Evolutionary conservation across 2,329 filamentous ascomycete genomes (phyloP), one percentile per base, ranked within the genome.

Genomic region (Clarireedia paspali): DNA sequence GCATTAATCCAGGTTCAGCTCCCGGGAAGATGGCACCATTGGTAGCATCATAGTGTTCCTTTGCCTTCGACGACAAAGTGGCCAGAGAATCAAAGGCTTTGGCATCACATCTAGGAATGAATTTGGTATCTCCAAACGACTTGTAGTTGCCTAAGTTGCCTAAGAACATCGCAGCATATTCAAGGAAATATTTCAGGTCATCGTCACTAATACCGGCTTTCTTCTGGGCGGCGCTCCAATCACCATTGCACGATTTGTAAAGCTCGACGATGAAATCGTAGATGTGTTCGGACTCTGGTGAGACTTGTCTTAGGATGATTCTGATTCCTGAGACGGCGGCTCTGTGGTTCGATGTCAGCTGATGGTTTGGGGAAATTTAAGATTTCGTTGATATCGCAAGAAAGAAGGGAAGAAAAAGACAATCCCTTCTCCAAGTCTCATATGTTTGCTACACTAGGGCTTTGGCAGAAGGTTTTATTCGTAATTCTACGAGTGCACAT

Each of bases 101-200:
- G 62, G 84, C 79, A 6, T 78, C 75, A 66, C 87, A 82, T 63
- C 88, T 79, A 2, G 89, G 89, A 56, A 94, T 80, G 68, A 94
- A 91, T 69, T 94, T 94, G 65, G 85, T 82, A 71, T 94, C 88
- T 45, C 89, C 89, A 66, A 91, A 92, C 63, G 87, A 87, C 74
- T 92, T 92, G 74, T 92, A 94, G 71, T 94, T 94, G 60, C 89
- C 68, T 59, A 78, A 79, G 68, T 92, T 94, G 46, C 87, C 87
- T 2, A 94, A 75, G 70, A 94, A 91, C 71, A 39, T 23, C 30
- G 81, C 83, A 6, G 87, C 79, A 70, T 92, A 94, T 70, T 91
- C 82, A 39, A 92, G 75, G 73, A 91, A 91, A 58, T 79, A 75
- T 15, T 79, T 77, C 47, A 90, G 68, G 54, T 89, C 80, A 53